These are phyloP conservation scores for Quercus lobata DNA, from an alignment of 331 rosid genomes.

Conservation along the genomic window DNA sequence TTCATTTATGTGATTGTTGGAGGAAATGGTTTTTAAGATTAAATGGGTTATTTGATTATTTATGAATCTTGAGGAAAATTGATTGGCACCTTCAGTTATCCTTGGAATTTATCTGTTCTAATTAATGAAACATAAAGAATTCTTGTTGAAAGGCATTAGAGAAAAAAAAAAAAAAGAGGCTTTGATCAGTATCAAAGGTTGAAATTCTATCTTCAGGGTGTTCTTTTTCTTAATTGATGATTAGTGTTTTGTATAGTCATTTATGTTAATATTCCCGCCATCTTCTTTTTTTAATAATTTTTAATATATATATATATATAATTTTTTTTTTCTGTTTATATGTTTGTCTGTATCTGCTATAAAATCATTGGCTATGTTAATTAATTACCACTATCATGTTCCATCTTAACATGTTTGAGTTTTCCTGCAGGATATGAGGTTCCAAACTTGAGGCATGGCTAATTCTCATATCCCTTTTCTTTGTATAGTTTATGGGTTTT, in stretches of 20 bases:
- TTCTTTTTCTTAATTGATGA: background rate
- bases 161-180: no score
- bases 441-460: constrained; percentile 41
- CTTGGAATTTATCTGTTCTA: background rate
- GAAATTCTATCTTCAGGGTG: background rate
- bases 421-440: constrained; percentile 54
- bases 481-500: background rate
- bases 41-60: no score
- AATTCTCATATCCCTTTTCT: background rate
- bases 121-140: no score
- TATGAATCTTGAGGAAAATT: background rate
- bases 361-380: background rate
- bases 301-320: no score
- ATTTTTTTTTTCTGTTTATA: no score
- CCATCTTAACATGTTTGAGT: background rate
- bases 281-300: no score
- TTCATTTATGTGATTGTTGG: background rate
- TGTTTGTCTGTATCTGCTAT: background rate
- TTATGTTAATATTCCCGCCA: background rate
- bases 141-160: no score
- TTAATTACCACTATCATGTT: background rate
- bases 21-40: background rate
- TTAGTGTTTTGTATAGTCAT: background rate
- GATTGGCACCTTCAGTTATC: background rate
- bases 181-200: background rate